A percentile compares a stretch with the other conserved stretches of the same genome.
Conservation (phyloP, 1,139 yeast species). For the Yamadazyma taylorii region DNA sequence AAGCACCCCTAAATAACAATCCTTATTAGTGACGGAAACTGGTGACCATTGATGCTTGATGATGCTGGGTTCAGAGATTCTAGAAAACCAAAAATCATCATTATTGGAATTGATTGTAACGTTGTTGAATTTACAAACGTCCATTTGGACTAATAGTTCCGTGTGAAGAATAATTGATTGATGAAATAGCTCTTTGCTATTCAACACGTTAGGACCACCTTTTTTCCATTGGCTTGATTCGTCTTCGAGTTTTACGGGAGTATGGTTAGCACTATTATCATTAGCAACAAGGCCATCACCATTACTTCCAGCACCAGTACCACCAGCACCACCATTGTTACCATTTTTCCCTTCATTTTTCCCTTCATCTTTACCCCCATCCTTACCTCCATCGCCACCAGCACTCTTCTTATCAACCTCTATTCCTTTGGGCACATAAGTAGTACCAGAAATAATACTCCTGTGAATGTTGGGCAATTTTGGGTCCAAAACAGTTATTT, state of each 20-base stretch:
- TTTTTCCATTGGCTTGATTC: conserved; percentile 4
- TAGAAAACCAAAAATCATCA: conserved; percentile 29
- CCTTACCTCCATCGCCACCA: neutral
- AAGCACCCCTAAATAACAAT: conserved; percentile 34
- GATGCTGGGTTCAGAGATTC: conserved; percentile 35
- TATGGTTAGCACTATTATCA: neutral
- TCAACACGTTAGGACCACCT: conserved; percentile 20
- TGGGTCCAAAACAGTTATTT: conserved; percentile 40
- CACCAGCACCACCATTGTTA: neutral
- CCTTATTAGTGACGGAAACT: conserved; percentile 22
- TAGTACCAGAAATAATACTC: conserved; percentile 18
- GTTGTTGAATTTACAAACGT: conserved; percentile 30
- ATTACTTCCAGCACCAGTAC: neutral
- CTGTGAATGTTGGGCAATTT: conserved; percentile 37
- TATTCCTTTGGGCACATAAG: neutral
- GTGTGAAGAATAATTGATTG: conserved; percentile 27
- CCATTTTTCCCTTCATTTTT: neutral
- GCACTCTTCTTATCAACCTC: neutral
- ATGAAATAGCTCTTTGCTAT: conserved; percentile 30
- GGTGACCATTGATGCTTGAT: conserved; percentile 41
- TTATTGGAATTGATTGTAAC: conserved; percentile 29
- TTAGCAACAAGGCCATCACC: neutral
- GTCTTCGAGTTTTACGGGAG: conserved; percentile 6
- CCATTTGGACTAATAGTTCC: conserved; percentile 30
- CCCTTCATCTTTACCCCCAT: neutral